These are phyloP conservation scores for Fomes fomentarius DNA, from an alignment of 1,284 basidiomycete species.

Conservation along the genomic window DNA sequence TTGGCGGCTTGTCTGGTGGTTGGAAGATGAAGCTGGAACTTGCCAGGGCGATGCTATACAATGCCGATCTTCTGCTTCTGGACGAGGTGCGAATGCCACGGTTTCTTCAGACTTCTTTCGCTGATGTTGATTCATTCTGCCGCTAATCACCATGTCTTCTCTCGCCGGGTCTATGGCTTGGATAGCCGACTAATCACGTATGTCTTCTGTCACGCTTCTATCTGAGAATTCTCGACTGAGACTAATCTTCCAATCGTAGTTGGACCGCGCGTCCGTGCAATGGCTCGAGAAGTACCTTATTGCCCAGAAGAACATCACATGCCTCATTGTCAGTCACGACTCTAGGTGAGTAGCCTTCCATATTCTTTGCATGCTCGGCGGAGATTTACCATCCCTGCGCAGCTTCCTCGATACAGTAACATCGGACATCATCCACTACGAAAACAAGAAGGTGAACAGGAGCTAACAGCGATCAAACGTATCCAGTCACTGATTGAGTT, in stretches of 20 bases:
- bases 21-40: constrained; percentile 99
- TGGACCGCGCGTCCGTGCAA: constrained; percentile 88
- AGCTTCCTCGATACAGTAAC: constrained; percentile 97
- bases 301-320: constrained; percentile 84
- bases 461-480: neutral
- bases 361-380: neutral
- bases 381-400: constrained; percentile 9
- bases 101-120: no score
- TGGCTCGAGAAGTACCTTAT: constrained; percentile 95
- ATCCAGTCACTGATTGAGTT: neutral
- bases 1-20: constrained; percentile 93
- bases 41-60: constrained; percentile 94
- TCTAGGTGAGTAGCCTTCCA: constrained; percentile 73
- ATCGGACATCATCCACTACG: constrained; percentile 98
- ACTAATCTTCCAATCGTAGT: constrained; percentile 43
- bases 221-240: neutral
- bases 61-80: constrained; percentile 91
- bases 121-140: no score
- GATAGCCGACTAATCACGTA: constrained; percentile 91
- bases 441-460: constrained; percentile 87
- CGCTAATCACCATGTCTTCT: no score
- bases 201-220: constrained; percentile 34
- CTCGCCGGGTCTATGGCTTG: no score
- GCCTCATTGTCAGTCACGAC: constrained; percentile 97
- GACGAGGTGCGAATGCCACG: constrained; percentile 61